These are phyloP conservation scores for Ganoderma multipileum DNA, from an alignment of 1,284 basidiomycete species.

Conservation along the genomic window DNA sequence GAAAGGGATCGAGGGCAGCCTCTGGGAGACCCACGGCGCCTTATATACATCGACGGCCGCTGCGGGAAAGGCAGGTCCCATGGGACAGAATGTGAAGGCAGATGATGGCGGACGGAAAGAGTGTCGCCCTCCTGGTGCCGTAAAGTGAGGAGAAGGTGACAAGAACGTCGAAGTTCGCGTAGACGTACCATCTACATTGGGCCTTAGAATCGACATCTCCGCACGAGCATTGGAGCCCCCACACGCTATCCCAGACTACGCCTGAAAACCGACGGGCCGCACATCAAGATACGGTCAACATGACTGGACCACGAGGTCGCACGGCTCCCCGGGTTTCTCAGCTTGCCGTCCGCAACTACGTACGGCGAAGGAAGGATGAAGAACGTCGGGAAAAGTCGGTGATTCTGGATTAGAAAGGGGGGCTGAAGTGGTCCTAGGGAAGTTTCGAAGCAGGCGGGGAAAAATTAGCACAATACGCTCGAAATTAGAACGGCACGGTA, in stretches of 20 bases:
- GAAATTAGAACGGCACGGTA: neutral
- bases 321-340: conserved; percentile 9
- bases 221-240: neutral
- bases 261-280: neutral
- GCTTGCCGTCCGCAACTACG: conserved; percentile 7
- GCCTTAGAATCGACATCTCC: neutral
- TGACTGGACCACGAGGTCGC: conserved; percentile 14
- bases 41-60: neutral
- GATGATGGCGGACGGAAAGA: neutral
- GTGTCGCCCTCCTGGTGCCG: too few species aligned
- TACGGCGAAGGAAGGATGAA: neutral
- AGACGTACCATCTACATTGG: neutral
- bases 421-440: neutral
- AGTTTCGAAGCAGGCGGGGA: neutral
- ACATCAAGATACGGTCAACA: neutral
- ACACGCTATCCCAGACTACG: neutral
- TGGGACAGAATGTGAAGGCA: neutral
- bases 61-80: neutral
- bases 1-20: neutral
- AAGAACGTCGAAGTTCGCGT: neutral
- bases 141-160: neutral
- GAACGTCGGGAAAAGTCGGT: neutral
- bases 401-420: neutral
- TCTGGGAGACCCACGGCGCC: neutral
- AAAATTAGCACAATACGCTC: neutral